A percentile compares a stretch with the other conserved stretches of the same genome.
Evolutionary conservation across 805 yeast species (phyloP).

Genomic region (Candida namnaoensis): DNA sequence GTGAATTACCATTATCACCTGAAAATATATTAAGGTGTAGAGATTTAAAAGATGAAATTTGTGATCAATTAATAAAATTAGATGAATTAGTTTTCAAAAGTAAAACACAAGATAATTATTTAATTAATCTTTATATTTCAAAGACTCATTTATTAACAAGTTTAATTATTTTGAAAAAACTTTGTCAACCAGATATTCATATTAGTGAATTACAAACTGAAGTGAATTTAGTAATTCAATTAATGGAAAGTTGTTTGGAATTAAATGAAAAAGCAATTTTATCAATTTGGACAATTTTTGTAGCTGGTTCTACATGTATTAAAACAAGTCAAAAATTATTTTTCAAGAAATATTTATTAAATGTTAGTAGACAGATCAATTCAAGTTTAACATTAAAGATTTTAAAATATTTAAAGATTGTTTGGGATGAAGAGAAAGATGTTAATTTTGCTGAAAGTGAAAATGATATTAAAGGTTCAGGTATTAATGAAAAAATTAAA

Average conservation of each 20-base stretch:
- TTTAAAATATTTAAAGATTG: constrained; percentile 13
- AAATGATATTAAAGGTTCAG: neutral
- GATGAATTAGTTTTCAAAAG: neutral
- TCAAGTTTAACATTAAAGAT: constrained; percentile 14
- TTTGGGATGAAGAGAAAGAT: constrained; percentile 13
- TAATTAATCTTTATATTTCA: constrained; percentile 7
- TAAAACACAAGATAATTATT: neutral
- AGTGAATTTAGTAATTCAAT: constrained; percentile 6
- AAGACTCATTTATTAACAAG: constrained; percentile 8
- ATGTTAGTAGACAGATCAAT: constrained; percentile 6
- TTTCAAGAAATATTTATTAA: constrained; percentile 6
- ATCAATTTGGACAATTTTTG: constrained; percentile 15
- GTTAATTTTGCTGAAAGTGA: neutral
- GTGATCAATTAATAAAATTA: neutral
- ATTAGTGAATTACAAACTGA: constrained; percentile 6
- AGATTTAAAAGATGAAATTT: constrained; percentile 4
- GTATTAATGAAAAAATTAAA: neutral
- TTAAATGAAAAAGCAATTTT: constrained; percentile 4
- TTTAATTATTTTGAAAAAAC: constrained; percentile 9
- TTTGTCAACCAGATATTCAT: constrained; percentile 5
- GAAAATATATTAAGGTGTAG: constrained; percentile 1
- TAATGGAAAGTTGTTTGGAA: constrained; percentile 4
- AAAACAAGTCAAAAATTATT: constrained; percentile 5
- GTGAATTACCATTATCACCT: constrained; percentile 6
- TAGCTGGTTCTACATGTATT: constrained; percentile 13